These are phyloP conservation scores for Oryza nivara DNA, from an alignment of 176 grass and related monocot genomes.

Conservation along the genomic window DNA sequence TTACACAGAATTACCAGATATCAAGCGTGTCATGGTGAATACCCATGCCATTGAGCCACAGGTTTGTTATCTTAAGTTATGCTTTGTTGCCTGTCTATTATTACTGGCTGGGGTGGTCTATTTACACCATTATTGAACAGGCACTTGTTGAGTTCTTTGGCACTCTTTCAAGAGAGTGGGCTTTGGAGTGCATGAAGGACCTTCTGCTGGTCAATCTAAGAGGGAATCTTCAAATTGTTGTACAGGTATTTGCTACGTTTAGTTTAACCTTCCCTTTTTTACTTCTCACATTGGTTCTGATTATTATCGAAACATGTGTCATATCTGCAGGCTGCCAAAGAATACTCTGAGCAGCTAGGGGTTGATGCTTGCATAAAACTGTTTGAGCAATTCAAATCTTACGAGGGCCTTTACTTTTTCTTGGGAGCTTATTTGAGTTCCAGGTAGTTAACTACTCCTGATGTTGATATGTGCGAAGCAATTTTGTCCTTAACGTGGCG, in stretches of 20 bases:
- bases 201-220: slow-evolving; percentile 89
- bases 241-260: slow-evolving; percentile 68
- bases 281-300: slow-evolving; percentile 18
- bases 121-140: slow-evolving; percentile 50
- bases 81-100: background rate
- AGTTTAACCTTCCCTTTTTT: background rate
- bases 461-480: background rate
- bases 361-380: slow-evolving; percentile 89
- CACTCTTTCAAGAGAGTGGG: slow-evolving; percentile 88
- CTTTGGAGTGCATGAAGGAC: slow-evolving; percentile 98
- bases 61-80: slow-evolving; percentile 56
- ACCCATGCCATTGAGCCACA: slow-evolving; percentile 96
- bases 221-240: slow-evolving; percentile 98
- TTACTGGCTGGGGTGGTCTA: background rate
- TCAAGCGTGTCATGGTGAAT: slow-evolving; percentile 94
- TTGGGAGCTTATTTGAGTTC: slow-evolving; percentile 96
- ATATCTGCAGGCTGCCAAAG: slow-evolving; percentile 66
- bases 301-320: background rate
- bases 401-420: slow-evolving; percentile 98
- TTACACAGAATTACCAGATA: slow-evolving; percentile 91
- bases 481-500: slow-evolving; percentile 12
- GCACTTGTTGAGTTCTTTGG: slow-evolving; percentile 98
- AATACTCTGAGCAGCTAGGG: slow-evolving; percentile 91
- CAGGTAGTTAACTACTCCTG: slow-evolving; percentile 57
- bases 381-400: slow-evolving; percentile 99